Percentiles rank a stretch among this genome's conserved stretches.
These are phyloP conservation scores for Chaetomium fimeti DNA, from an alignment of 495 filamentous ascomycete genomes.

Conservation along the genomic window DNA sequence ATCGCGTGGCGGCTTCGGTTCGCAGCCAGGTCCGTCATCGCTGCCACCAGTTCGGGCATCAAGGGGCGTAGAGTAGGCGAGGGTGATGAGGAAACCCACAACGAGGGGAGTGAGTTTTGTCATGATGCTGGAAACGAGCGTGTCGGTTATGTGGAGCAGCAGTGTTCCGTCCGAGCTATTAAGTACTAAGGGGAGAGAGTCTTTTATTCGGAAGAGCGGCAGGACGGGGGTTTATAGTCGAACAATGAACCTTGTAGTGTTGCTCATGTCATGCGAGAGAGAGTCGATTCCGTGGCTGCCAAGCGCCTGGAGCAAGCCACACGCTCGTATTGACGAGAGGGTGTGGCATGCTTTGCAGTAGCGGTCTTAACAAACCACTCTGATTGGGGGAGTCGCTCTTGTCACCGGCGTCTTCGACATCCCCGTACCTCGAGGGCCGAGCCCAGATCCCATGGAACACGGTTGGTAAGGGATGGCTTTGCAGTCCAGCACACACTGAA, in stretches of 20 bases:
- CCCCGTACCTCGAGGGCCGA: not conserved
- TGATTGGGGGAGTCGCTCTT: not conserved
- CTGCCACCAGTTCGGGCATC: not conserved
- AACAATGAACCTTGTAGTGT: not conserved
- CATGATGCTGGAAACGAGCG: not conserved
- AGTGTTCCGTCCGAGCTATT: not conserved
- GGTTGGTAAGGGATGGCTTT: not conserved
- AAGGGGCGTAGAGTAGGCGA: constrained; percentile 10
- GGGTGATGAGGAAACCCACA: not conserved
- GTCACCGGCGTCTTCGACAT: not conserved
- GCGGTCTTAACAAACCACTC: not conserved
- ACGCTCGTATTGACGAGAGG: constrained; percentile 9
- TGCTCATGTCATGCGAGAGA: not conserved
- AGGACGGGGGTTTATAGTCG: not conserved
- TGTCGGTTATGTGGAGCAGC: not conserved
- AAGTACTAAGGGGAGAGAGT: not conserved
- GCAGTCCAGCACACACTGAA: not conserved
- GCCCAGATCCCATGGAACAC: not conserved
- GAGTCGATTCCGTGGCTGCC: not conserved
- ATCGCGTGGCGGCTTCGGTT: constrained; percentile 11
- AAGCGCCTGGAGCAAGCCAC: constrained; percentile 1
- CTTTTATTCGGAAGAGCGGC: not conserved
- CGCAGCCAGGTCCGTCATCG: not conserved
- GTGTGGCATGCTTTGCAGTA: constrained; percentile 5
- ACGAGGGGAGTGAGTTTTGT: not conserved